Percentiles rank a stretch among this genome's conserved stretches.
phyloP scores from a whole-genome alignment of 345 rosid genomes.

The Gossypium sturtianum region DNA sequence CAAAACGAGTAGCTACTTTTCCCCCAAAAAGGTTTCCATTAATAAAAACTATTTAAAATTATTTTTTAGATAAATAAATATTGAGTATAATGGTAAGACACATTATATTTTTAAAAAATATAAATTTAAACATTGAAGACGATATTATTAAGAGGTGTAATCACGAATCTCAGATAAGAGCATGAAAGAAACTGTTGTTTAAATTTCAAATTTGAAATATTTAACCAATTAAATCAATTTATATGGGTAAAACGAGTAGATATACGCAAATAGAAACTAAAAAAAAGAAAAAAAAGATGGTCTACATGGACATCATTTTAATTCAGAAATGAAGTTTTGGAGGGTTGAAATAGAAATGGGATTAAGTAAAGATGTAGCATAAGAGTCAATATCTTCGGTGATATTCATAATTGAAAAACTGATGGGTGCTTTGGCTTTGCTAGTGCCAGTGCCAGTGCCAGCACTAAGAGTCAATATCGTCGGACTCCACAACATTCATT shows the following conservation, averaged over 20 bases:
- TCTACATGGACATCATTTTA: not conserved
- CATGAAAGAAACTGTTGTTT: too few relatives aligned
- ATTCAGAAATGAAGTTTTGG: not conserved
- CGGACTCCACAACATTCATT: too few relatives aligned
- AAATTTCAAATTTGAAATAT: too few relatives aligned
- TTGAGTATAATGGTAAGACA: rapidly evolving
- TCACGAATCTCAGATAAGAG: rapidly evolving
- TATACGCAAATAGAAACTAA: too few relatives aligned
- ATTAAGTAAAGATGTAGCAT: not conserved
- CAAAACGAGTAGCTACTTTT: not conserved
- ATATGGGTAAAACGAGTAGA: too few relatives aligned
- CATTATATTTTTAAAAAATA: too few relatives aligned
- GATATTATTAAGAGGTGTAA: too few relatives aligned
- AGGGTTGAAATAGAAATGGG: not conserved
- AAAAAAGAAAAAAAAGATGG: not conserved
- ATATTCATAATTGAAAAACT: not conserved
- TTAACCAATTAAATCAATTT: too few relatives aligned
- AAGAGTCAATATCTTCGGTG: not conserved
- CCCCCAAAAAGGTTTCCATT: too few relatives aligned
- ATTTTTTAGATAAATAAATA: too few relatives aligned
- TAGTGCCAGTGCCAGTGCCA: not conserved
- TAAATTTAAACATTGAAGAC: too few relatives aligned
- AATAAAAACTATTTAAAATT: too few relatives aligned
- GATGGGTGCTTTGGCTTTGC: not conserved
- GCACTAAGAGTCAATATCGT: not conserved